These are phyloP conservation scores for Maudiozyma barnettii DNA, from an alignment of 805 yeast species.

Conservation along the genomic window DNA sequence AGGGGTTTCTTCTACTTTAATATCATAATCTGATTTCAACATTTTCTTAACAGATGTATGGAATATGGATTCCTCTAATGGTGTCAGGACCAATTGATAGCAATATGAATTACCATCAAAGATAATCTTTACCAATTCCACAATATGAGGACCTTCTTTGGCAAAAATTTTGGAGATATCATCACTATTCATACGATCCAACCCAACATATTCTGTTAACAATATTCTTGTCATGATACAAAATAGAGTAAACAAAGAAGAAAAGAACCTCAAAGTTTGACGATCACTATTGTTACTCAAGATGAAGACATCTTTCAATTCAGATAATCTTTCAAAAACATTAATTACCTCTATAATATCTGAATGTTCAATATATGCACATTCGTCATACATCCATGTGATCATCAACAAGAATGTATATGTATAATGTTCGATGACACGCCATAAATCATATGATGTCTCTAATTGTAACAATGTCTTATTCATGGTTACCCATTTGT, in stretches of 20 bases:
- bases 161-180: neutral
- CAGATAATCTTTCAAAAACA: conserved; percentile 9
- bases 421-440: conserved; percentile 9
- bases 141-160: conserved; percentile 40
- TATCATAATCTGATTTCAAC: conserved; percentile 8
- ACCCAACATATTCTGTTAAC: conserved; percentile 1
- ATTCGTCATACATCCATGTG: conserved; percentile 5
- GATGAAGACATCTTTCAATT: neutral
- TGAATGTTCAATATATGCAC: conserved; percentile 1
- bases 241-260: conserved; percentile 6
- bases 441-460: conserved; percentile 13
- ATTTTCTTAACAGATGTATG: conserved; percentile 18
- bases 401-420: conserved; percentile 8
- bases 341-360: conserved; percentile 9
- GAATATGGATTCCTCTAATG: conserved; percentile 18
- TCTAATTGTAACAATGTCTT: conserved; percentile 7
- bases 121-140: conserved; percentile 8
- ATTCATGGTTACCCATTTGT: conserved; percentile 10
- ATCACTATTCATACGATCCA: neutral
- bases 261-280: conserved; percentile 6
- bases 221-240: conserved; percentile 4
- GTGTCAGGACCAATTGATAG: conserved; percentile 16
- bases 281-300: neutral
- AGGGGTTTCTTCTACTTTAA: neutral
- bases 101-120: conserved; percentile 19